Conservation (phyloP, 2,329 filamentous ascomycete genomes). For the Arachnopeziza araneosa region DNA sequence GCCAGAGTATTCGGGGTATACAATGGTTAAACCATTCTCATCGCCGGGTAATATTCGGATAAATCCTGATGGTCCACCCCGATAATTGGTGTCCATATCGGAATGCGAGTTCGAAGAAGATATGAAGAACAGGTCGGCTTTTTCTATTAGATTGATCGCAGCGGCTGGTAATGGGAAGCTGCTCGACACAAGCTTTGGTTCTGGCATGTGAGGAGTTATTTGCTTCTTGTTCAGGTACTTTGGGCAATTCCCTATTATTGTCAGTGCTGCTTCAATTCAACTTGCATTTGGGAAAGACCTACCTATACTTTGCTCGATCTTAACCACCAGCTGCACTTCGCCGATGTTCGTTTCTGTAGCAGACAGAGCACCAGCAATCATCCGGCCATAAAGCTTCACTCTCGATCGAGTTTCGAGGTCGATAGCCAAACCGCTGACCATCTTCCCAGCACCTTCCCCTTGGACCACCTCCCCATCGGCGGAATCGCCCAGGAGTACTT, state of each 20-base stretch:
- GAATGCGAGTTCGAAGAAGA: conserved; percentile 55
- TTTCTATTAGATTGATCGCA: conserved; percentile 46
- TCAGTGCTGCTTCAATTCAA: not conserved
- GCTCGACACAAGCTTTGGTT: conserved; percentile 45
- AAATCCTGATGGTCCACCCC: conserved; percentile 71
- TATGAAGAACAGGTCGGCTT: conserved; percentile 73
- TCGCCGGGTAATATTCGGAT: conserved; percentile 60
- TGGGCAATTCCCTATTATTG: conserved; percentile 63
- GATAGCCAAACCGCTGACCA: conserved; percentile 58
- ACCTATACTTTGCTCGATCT: conserved; percentile 64
- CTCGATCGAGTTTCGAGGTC: conserved; percentile 63
- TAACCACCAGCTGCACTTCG: conserved; percentile 52
- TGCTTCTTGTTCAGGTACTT: conserved; percentile 78
- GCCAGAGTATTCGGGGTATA: conserved; percentile 78
- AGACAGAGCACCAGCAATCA: conserved; percentile 57
- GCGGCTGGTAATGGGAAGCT: conserved; percentile 31
- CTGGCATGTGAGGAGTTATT: conserved; percentile 49
- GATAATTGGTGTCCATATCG: conserved; percentile 80
- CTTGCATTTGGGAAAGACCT: conserved; percentile 20
- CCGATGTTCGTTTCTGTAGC: conserved; percentile 26
- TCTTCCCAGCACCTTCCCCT: conserved; percentile 36
- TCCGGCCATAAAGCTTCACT: conserved; percentile 67
- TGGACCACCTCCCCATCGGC: conserved; percentile 37
- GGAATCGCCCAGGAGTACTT: conserved; percentile 50
- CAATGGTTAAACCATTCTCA: conserved; percentile 40